Conservation (phyloP, 192 early-diverging fungal species). For the Pilobolus umbonatus region DNA sequence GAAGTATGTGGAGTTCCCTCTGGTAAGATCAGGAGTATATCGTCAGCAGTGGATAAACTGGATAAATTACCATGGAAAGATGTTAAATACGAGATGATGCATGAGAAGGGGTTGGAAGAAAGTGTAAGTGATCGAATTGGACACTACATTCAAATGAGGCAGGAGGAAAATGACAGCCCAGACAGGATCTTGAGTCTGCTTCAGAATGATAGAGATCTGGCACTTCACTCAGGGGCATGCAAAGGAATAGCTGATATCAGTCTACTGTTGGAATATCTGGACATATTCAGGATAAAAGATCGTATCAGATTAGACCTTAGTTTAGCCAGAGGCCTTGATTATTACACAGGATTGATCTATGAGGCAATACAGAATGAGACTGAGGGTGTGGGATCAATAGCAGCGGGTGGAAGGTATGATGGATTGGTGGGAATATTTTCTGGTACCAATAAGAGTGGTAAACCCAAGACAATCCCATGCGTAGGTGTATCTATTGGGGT, state of each 20-base stretch:
- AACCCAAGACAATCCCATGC: conserved; percentile 78
- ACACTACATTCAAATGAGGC: conserved; percentile 65
- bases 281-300: conserved; percentile 64
- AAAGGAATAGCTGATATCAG: conserved; percentile 83
- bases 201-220: conserved; percentile 56
- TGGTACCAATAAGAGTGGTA: conserved; percentile 54
- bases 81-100: conserved; percentile 89
- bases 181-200: conserved; percentile 71
- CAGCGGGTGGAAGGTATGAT: conserved; percentile 96
- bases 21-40: conserved; percentile 85
- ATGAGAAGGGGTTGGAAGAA: conserved; percentile 82
- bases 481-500: conserved; percentile 94
- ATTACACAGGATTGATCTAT: conserved; percentile 98
- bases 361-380: conserved; percentile 74
- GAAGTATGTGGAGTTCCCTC: conserved; percentile 89
- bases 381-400: conserved; percentile 89
- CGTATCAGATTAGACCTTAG: conserved; percentile 77
- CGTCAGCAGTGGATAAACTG: conserved; percentile 97
- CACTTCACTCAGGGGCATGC: conserved; percentile 61
- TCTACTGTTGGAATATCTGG: conserved; percentile 77
- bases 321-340: conserved; percentile 93
- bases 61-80: conserved; percentile 95
- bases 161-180: conserved; percentile 69
- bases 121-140: conserved; percentile 86
- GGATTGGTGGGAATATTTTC: conserved; percentile 95